A percentile compares a stretch with the other conserved stretches of the same genome.
Conservation (phyloP, 805 yeast genomes). For the Blastobotrys terrestris region DNA sequence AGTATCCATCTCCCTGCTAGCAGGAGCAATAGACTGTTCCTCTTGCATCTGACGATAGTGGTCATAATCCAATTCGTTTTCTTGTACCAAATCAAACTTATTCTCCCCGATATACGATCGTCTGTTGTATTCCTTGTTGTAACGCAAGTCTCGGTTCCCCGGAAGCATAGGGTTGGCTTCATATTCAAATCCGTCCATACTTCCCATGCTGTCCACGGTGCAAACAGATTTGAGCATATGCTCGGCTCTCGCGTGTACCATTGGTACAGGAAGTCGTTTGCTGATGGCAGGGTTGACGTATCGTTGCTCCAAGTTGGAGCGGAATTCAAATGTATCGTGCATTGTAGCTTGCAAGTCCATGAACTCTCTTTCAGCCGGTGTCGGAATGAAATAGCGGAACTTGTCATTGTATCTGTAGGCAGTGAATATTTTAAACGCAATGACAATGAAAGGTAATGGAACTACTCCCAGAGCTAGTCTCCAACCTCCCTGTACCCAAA, state of each 20-base stretch:
- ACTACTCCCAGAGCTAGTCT: conserved; percentile 26
- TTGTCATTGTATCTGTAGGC: conserved; percentile 5
- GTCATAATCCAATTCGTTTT: conserved; percentile 14
- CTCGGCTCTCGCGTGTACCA: conserved; percentile 20
- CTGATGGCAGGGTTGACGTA: conserved; percentile 21
- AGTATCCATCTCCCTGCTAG: not conserved
- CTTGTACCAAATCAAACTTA: conserved; percentile 14
- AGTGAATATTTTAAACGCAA: conserved; percentile 26
- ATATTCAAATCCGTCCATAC: conserved; percentile 5
- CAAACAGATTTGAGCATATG: conserved; percentile 13
- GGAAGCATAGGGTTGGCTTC: conserved; percentile 7
- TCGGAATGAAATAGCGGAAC: conserved; percentile 20
- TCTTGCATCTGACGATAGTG: conserved; percentile 8
- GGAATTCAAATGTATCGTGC: conserved; percentile 4
- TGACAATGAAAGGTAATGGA: conserved; percentile 27
- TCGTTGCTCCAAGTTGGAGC: conserved; percentile 13
- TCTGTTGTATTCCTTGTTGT: conserved; percentile 1
- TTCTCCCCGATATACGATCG: not conserved
- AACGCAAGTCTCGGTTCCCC: not conserved
- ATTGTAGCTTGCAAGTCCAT: conserved; percentile 10
- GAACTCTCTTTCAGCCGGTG: conserved; percentile 12
- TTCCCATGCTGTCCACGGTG: conserved; percentile 3
- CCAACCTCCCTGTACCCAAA: conserved; percentile 35
- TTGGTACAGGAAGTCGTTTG: conserved; percentile 16
- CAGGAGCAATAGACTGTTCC: not conserved